These are phyloP conservation scores for Scenedesmus sp. DNA, from an alignment of 163 green algal genomes.

Conservation along the genomic window DNA sequence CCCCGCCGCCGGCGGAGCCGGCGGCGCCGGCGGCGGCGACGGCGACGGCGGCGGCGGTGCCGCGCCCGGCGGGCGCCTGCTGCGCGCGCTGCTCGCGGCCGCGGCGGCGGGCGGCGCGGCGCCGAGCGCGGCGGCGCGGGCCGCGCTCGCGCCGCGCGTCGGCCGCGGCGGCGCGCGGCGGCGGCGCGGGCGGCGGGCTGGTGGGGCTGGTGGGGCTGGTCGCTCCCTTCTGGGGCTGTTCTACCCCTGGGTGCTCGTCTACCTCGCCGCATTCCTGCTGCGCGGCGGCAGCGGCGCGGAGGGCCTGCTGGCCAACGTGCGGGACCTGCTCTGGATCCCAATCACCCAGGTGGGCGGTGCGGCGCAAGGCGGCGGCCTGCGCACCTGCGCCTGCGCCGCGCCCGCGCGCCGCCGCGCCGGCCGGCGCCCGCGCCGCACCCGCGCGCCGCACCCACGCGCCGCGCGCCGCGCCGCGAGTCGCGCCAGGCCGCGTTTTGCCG, in stretches of 20 bases:
- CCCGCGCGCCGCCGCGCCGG: no score
- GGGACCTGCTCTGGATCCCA: conserved; percentile 82
- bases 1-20: background rate
- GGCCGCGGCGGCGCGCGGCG: background rate
- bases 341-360: conserved; percentile 70
- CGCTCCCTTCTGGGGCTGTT: conserved; percentile 45
- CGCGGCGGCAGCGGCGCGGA: conserved; percentile 74
- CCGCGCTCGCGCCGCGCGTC: background rate
- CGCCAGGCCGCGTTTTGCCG: conserved; percentile 59
- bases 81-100: background rate
- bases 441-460: no score
- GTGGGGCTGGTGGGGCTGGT: background rate
- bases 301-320: conserved; percentile 79
- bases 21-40: background rate
- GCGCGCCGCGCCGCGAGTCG: no score
- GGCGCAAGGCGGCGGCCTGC: no score
- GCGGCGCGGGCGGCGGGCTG: background rate
- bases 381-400: no score
- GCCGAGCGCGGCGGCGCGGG: conserved; percentile 31
- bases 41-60: background rate
- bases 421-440: no score
- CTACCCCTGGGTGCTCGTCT: conserved; percentile 57
- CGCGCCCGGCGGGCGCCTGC: background rate
- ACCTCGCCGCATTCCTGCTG: conserved; percentile 61
- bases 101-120: background rate